These are phyloP conservation scores for Corallochytrium limacisporum DNA, from an alignment of 78 protist species.

Conservation along the genomic window DNA sequence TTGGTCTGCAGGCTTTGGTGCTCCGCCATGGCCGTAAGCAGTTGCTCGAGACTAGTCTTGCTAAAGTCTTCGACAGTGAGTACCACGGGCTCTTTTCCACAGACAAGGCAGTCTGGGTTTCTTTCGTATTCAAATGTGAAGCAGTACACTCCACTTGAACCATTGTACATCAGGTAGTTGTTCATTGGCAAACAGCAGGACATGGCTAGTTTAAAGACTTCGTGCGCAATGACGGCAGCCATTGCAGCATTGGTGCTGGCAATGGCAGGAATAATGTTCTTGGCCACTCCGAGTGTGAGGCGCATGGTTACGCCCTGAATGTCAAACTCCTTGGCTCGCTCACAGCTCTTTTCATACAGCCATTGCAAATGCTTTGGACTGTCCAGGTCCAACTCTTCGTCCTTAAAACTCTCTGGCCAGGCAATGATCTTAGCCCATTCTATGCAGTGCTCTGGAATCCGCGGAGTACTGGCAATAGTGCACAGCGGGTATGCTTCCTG, in stretches of 20 bases:
- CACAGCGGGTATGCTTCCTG: constrained; percentile 77
- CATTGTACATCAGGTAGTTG: constrained; percentile 71
- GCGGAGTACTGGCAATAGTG: constrained; percentile 86
- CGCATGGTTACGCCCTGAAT: constrained; percentile 81
- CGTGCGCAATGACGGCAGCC: constrained; percentile 78
- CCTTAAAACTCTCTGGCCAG: constrained; percentile 16
- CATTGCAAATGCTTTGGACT: constrained; percentile 77
- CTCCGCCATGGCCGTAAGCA: neutral
- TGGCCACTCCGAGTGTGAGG: constrained; percentile 80
- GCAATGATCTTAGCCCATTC: constrained; percentile 55
- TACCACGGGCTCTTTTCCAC: constrained; percentile 24
- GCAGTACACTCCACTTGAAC: constrained; percentile 57
- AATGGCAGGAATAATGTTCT: constrained; percentile 94
- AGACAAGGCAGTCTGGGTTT: constrained; percentile 55
- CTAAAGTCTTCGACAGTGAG: neutral
- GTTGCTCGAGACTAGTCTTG: neutral
- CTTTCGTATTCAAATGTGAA: constrained; percentile 55
- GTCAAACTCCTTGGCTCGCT: constrained; percentile 66
- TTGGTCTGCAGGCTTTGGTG: constrained; percentile 20
- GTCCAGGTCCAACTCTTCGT: constrained; percentile 64
- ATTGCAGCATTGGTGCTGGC: constrained; percentile 95
- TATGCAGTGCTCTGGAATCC: constrained; percentile 90
- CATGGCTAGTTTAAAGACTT: constrained; percentile 79
- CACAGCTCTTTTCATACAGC: constrained; percentile 57
- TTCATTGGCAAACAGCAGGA: constrained; percentile 30